phyloP scores from a whole-genome alignment of 805 yeast species.

The Metschnikowia orientalis region DNA sequence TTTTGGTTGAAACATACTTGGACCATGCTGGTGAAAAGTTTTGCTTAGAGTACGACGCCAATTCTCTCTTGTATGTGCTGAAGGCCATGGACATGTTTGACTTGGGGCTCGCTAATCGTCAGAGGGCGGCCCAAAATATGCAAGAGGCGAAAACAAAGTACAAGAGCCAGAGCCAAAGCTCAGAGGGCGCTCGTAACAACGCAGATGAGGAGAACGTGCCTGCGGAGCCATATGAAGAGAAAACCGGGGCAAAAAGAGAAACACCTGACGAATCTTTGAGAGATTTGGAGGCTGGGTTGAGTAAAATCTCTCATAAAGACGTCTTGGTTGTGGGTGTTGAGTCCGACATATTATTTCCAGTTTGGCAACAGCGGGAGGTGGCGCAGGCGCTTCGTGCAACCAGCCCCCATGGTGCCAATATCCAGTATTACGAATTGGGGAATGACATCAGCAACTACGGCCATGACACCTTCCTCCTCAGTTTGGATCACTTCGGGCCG shows the following conservation, averaged over 20 bases:
- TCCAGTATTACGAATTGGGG: slow-evolving; percentile 69
- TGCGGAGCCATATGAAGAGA: slow-evolving; percentile 49
- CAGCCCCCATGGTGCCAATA: slow-evolving; percentile 26
- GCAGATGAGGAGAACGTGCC: slow-evolving; percentile 32
- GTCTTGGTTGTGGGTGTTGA: slow-evolving; percentile 87
- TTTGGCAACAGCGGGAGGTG: slow-evolving; percentile 89
- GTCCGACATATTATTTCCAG: slow-evolving; percentile 86
- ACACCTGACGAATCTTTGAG: slow-evolving; percentile 51
- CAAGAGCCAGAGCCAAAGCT: slow-evolving; percentile 4
- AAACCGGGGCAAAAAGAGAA: slow-evolving; percentile 42
- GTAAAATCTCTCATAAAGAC: slow-evolving; percentile 56
- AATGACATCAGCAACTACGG: slow-evolving; percentile 78
- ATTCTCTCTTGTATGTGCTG: slow-evolving; percentile 78
- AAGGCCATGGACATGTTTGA: slow-evolving; percentile 96
- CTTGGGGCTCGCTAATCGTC: slow-evolving; percentile 49
- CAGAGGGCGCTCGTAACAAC: slow-evolving; percentile 5
- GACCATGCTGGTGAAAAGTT: slow-evolving; percentile 96
- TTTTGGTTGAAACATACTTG: slow-evolving; percentile 83
- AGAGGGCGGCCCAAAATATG: slow-evolving; percentile 41
- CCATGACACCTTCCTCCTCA: slow-evolving; percentile 85
- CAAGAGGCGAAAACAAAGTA: slow-evolving; percentile 27
- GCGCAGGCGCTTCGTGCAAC: slow-evolving; percentile 47
- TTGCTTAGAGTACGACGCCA: slow-evolving; percentile 86
- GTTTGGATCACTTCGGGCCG: slow-evolving; percentile 72
- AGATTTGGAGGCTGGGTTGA: slow-evolving; percentile 67